These are phyloP conservation scores for Vigna reflexopilosa DNA, from an alignment of 306 rosid species.

Conservation along the genomic window DNA sequence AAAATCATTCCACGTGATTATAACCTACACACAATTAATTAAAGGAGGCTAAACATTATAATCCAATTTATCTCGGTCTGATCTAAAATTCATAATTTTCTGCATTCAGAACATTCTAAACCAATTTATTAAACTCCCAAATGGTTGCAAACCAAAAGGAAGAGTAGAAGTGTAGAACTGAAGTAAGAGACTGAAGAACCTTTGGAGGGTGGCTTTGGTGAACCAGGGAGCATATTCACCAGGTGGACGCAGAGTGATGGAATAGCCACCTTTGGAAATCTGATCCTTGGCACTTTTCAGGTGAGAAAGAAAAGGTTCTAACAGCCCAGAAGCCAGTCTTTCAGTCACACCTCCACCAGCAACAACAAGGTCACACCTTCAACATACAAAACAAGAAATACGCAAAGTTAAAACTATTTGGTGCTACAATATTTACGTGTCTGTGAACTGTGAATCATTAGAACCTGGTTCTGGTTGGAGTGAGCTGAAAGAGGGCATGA, in stretches of 20 bases:
- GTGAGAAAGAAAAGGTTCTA: slow-evolving; percentile 86
- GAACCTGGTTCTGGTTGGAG: slow-evolving; percentile 98
- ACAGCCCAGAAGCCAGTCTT: slow-evolving; percentile 88
- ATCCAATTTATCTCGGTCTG: not conserved
- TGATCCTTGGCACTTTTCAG: slow-evolving; percentile 88
- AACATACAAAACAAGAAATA: slow-evolving; percentile 33
- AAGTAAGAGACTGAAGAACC: slow-evolving; percentile 45
- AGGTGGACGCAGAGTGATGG: slow-evolving; percentile 79
- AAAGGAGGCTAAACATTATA: slow-evolving; percentile 7
- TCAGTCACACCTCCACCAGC: slow-evolving; percentile 70
- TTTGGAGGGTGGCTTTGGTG: slow-evolving; percentile 94
- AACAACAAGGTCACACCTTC: slow-evolving; percentile 85
- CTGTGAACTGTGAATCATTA: slow-evolving; percentile 13
- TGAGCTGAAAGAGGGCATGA: slow-evolving; percentile 95
- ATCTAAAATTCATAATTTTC: slow-evolving; percentile 38
- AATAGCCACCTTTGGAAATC: slow-evolving; percentile 98
- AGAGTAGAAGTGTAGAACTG: not conserved
- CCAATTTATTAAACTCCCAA: slow-evolving; percentile 27
- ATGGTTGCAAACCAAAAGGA: not conserved
- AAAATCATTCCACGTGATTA: not conserved
- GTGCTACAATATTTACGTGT: not conserved
- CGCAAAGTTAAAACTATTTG: slow-evolving; percentile 26
- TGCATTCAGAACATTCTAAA: slow-evolving; percentile 28
- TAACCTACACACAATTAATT: slow-evolving; percentile 4
- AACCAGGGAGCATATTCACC: slow-evolving; percentile 74